Evolutionary conservation across 257 asterid species (phyloP).

Genomic region (Solanum paucissectum): DNA sequence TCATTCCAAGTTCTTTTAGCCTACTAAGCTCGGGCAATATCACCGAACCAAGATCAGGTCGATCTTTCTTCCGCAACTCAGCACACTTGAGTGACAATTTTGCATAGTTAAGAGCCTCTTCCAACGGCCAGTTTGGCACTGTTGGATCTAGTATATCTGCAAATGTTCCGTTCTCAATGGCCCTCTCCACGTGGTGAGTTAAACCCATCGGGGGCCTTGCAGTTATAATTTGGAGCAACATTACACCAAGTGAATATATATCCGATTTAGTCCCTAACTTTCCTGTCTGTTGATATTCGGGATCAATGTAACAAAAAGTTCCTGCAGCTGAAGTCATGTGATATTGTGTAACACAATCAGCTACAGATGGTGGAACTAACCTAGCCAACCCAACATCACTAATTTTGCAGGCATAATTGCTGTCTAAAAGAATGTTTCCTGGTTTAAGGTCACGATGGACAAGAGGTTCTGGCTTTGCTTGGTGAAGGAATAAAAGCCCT

Average conservation of each 20-base stretch:
- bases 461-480: conserved; percentile 13
- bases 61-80: conserved; percentile 13
- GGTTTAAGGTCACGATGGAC: conserved; percentile 13
- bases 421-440: conserved; percentile 11
- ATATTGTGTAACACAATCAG: conserved; percentile 11
- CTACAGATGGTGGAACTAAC: conserved; percentile 13
- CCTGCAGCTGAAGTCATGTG: conserved; percentile 17
- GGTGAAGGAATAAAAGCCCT: conserved; percentile 9
- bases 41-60: conserved; percentile 14
- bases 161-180: conserved; percentile 11
- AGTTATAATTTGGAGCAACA: conserved; percentile 13
- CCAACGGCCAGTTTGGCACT: conserved; percentile 16
- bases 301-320: conserved; percentile 12
- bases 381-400: conserved; percentile 13
- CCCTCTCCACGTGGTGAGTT: conserved; percentile 11
- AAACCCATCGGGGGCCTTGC: conserved; percentile 17
- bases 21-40: conserved; percentile 15
- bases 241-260: conserved; percentile 9
- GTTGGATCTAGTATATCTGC: conserved; percentile 13
- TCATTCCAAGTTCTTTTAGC: conserved; percentile 4
- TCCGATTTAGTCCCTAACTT: conserved; percentile 11
- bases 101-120: conserved; percentile 11
- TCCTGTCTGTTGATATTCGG: conserved; percentile 9
- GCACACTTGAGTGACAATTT: conserved; percentile 16
- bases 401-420: conserved; percentile 3